Base-by-base conservation (phyloP, 257 asterid species). In the Eucommia ulmoides region DNA sequence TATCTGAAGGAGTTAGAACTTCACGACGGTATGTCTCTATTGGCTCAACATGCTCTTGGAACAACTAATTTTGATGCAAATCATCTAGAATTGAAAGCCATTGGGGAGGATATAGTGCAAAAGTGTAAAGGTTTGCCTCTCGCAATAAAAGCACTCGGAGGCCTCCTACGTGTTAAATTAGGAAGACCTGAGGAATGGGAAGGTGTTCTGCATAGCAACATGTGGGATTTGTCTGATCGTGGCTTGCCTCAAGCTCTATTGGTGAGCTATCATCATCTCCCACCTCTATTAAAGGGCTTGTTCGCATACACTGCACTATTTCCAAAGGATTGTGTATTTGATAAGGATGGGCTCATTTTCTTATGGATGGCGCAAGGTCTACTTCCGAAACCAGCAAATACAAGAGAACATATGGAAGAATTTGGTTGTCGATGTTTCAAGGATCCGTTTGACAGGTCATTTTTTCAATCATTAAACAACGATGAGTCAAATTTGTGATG, bases 401-500 rank as follows among this genome's bases (percentile, higher is more conserved):
- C 8, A 1, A 16, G 22, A 46, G 15, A 22, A 57, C 19, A 19
- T 16, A 22, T 22, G 10, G 62, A 57, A n/a, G 33, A 48, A 2
- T 11, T 1, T 7, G 57, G 61, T 19, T 19, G 3, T 19, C 26
- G 19, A 18, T 58, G 9, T 17, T 49, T 58, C 23, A 12, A 8
- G 1, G 64, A 50, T 23, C 35, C 50, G 3, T 23, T 2, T 22
- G 17, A 23, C 7, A 50, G 64, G 22, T 58, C 45, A n/a, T 14
- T 58, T 11, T 35, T 58, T 6, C 33, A 33, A 2, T 67, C 66
- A 8, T 33, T 41, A 33, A 55, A 71, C 55, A 68, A 55, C 3
- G 64, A 59, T n/a, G 75, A 61, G 19, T 61, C 73, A 11, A 44
- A n/a, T 76, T 66, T 29, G 71, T 63, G 33, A 81, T 77, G 86